A percentile compares a stretch with the other conserved stretches of the same genome.
Conservation (phyloP, 306 rosid species). For the Pyrus pyrifolia region DNA sequence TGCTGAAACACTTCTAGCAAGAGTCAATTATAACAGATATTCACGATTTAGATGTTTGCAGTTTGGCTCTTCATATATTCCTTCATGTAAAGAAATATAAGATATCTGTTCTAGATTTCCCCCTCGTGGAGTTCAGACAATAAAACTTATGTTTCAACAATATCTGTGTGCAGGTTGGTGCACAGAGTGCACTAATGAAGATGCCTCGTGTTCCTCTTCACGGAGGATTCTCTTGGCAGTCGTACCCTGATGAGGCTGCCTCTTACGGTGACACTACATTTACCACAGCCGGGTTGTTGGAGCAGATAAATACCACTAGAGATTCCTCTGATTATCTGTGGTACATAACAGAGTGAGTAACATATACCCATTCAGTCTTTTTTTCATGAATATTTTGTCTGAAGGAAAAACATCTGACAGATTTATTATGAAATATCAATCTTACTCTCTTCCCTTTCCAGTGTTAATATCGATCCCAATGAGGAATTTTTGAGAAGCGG, state of each 20-base stretch:
- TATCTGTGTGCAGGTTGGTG: constrained; percentile 56
- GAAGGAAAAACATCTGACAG: neutral
- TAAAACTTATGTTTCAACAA: neutral
- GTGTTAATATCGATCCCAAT: constrained; percentile 62
- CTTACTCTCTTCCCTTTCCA: constrained; percentile 22
- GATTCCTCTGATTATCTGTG: constrained; percentile 90
- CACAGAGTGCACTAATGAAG: constrained; percentile 77
- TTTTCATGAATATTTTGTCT: neutral
- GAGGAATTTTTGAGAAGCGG: constrained; percentile 73
- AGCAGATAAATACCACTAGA: constrained; percentile 91
- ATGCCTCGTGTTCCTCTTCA: constrained; percentile 84
- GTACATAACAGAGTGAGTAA: constrained; percentile 97
- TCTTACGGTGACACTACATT: constrained; percentile 63
- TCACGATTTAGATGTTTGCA: neutral
- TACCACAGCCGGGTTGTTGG: constrained; percentile 69
- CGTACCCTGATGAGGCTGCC: constrained; percentile 72
- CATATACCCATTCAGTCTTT: neutral
- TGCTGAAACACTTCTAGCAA: neutral
- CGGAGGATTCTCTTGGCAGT: constrained; percentile 80
- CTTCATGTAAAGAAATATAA: neutral
- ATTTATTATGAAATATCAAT: constrained; percentile 4
- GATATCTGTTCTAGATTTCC: neutral
- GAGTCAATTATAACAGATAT: neutral
- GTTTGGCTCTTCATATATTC: neutral
- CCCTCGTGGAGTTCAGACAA: neutral